These are phyloP conservation scores for Diaporthe batatas DNA, from an alignment of 2,329 filamentous ascomycete genomes.

Conservation along the genomic window DNA sequence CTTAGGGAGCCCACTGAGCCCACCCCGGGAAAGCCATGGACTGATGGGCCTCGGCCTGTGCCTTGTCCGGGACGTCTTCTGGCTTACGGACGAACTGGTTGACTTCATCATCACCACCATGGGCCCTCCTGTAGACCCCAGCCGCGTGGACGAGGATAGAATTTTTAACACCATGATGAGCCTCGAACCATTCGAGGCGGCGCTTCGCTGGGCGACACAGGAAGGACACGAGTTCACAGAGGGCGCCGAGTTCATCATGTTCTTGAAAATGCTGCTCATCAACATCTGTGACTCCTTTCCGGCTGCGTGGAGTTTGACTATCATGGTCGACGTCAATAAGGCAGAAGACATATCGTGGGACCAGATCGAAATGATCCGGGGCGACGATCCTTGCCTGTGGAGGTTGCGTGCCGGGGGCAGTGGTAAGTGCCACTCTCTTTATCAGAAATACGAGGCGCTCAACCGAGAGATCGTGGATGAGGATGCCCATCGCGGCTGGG, in stretches of 20 bases:
- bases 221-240: not conserved
- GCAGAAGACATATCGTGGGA: not conserved
- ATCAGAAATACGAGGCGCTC: not conserved
- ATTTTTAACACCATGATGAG: not conserved
- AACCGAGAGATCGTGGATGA: not conserved
- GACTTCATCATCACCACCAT: not conserved
- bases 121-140: not conserved
- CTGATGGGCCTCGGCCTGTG: not conserved
- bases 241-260: too few species aligned
- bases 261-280: not conserved
- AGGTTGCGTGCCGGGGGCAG: not conserved
- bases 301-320: not conserved
- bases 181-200: not conserved
- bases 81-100: not conserved
- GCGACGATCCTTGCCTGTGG: not conserved
- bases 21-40: not conserved
- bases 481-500: not conserved
- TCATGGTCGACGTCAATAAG: not conserved
- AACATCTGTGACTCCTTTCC: not conserved
- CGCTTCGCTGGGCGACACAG: not conserved
- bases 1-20: accelerated
- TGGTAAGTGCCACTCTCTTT: not conserved
- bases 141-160: not conserved
- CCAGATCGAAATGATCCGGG: not conserved
- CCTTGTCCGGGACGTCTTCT: not conserved